Percentiles rank a stretch among this genome's conserved stretches.
Evolutionary conservation across 768 basidiomycete genomes (phyloP).

Genomic region (Russula compacta): DNA sequence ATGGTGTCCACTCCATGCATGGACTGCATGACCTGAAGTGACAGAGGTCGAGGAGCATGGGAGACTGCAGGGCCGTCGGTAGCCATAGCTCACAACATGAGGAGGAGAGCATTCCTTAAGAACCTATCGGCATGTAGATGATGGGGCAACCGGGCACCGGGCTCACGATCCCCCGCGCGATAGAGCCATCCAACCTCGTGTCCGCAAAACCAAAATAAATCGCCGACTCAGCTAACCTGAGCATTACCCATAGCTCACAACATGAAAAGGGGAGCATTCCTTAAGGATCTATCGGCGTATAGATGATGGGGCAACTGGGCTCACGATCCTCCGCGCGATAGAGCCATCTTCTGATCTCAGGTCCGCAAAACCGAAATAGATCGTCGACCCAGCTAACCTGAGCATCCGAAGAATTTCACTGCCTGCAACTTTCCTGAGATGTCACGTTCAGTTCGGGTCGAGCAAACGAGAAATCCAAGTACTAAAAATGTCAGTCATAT

Average conservation of each 20-base stretch:
- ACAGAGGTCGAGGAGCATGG: neutral
- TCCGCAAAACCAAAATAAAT: too few species aligned
- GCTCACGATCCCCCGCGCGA: neutral
- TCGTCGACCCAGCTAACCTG: too few species aligned
- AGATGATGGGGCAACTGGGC: neutral
- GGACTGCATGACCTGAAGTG: neutral
- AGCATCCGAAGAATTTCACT: too few species aligned
- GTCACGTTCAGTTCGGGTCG: too few species aligned
- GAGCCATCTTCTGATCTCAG: neutral
- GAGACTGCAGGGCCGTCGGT: neutral
- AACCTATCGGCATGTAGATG: neutral
- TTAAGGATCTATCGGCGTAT: neutral
- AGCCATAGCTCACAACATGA: neutral
- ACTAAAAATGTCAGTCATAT: too few species aligned
- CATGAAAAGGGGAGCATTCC: neutral
- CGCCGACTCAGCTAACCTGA: too few species aligned
- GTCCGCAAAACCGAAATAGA: too few species aligned
- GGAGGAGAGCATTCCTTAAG: neutral
- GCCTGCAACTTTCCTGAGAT: too few species aligned
- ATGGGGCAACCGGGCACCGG: neutral
- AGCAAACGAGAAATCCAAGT: too few species aligned
- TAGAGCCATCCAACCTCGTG: neutral
- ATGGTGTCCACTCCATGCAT: neutral
- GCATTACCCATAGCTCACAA: neutral
- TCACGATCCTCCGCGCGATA: neutral